These are phyloP conservation scores for Lactarius pseudohatsudake DNA, from an alignment of 768 basidiomycete genomes.

Conservation along the genomic window DNA sequence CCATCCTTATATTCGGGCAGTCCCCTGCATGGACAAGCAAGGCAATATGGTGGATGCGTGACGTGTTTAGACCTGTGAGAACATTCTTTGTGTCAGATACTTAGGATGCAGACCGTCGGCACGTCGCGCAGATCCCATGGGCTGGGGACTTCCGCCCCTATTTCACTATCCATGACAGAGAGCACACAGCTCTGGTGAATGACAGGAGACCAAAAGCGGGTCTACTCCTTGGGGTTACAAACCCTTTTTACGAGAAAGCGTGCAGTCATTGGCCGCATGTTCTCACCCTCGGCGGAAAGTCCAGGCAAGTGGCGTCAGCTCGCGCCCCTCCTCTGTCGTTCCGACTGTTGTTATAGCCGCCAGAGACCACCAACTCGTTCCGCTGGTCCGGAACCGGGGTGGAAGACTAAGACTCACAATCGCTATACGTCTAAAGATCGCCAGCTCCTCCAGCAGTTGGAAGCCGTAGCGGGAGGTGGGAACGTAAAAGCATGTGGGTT, in stretches of 20 bases:
- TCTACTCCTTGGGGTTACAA: constrained; percentile 80
- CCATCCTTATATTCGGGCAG: constrained; percentile 77
- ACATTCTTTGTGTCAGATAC: background rate
- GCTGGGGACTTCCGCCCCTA: constrained; percentile 89
- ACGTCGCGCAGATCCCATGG: constrained; percentile 63
- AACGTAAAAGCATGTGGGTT: constrained; percentile 53
- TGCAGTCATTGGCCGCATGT: constrained; percentile 87
- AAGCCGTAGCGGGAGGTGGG: constrained; percentile 51
- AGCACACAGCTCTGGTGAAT: constrained; percentile 73
- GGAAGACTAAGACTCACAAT: constrained; percentile 77
- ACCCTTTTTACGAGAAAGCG: constrained; percentile 78
- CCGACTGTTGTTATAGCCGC: background rate
- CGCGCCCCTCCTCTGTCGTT: background rate
- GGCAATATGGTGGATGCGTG: constrained; percentile 89
- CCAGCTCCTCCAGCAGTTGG: constrained; percentile 66
- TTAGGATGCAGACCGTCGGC: background rate
- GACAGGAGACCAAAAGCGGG: constrained; percentile 78
- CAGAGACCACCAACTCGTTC: constrained; percentile 14
- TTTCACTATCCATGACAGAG: constrained; percentile 95
- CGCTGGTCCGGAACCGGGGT: constrained; percentile 63
- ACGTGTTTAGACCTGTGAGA: constrained; percentile 78
- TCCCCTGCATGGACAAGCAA: constrained; percentile 83
- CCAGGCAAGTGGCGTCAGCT: constrained; percentile 41
- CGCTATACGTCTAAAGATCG: constrained; percentile 86
- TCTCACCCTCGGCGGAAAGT: constrained; percentile 61